Percentiles rank a stretch among this genome's conserved stretches.
phyloP scores from a whole-genome alignment of 352 stramenopile genomes.

The Achlya hypogyna region DNA sequence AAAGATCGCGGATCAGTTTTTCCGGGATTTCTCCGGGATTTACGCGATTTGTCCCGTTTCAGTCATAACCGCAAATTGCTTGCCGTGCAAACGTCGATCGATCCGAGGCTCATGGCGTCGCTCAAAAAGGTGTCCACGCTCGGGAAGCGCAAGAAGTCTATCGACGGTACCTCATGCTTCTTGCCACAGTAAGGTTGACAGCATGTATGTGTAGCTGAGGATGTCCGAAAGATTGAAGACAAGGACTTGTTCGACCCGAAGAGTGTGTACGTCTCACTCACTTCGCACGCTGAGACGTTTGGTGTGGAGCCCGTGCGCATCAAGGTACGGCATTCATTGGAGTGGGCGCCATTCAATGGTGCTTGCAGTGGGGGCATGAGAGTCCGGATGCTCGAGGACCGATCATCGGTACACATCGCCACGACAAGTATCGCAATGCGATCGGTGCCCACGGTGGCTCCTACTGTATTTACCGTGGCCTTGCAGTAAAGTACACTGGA shows the following conservation, averaged over 20 bases:
- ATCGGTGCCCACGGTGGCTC: constrained; percentile 97
- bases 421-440: constrained; percentile 95
- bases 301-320: constrained; percentile 80
- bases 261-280: constrained; percentile 80
- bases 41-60: neutral
- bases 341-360: neutral
- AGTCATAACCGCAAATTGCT: constrained; percentile 1
- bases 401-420: constrained; percentile 93
- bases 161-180: constrained; percentile 42
- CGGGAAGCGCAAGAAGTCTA: constrained; percentile 83
- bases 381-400: constrained; percentile 86
- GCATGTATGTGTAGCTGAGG: constrained; percentile 36
- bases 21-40: neutral
- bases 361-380: constrained; percentile 85
- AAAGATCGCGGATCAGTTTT: neutral
- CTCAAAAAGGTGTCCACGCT: constrained; percentile 80
- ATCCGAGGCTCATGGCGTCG: constrained; percentile 16
- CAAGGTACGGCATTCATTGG: constrained; percentile 33
- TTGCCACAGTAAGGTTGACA: neutral
- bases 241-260: constrained; percentile 84
- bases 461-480: constrained; percentile 98
- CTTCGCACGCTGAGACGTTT: constrained; percentile 80
- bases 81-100: neutral
- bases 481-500: constrained; percentile 63
- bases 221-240: constrained; percentile 71